These are phyloP conservation scores for Chlorella sp. DNA, from an alignment of 139 green algal species.

Conservation along the genomic window DNA sequence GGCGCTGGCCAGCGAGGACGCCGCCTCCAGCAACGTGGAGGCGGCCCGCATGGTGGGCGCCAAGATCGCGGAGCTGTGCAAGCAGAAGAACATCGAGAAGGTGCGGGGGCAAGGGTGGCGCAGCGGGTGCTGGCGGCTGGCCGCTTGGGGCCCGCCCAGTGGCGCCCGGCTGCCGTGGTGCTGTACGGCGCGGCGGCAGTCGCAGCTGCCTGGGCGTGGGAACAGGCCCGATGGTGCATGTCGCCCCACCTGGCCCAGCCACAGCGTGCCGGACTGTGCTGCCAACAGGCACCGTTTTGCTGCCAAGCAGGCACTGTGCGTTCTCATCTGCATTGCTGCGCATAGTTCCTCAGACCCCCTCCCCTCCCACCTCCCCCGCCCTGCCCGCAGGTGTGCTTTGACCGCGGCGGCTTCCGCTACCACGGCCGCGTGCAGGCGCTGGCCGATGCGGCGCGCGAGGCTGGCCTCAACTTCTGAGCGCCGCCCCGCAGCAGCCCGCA, in stretches of 20 bases:
- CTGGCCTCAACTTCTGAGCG: conserved; percentile 91
- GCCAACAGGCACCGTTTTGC: no score
- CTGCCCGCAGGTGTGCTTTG: conserved; percentile 74
- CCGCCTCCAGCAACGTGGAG: conserved; percentile 57
- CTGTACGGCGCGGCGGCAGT: no score
- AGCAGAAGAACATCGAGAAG: conserved; percentile 85
- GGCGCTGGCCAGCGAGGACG: conserved; percentile 51
- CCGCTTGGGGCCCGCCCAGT: not conserved
- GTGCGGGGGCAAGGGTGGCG: conserved; percentile 12
- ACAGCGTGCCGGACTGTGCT: no score
- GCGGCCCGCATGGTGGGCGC: conserved; percentile 89
- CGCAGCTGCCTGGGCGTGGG: no score
- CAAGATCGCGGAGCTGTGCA: conserved; percentile 89
- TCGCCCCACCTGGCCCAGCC: no score
- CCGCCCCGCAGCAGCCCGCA: not conserved
- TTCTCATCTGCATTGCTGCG: no score
- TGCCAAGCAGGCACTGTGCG: no score
- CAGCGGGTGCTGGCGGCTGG: not conserved
- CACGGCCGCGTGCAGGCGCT: conserved; percentile 94
- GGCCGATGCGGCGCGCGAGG: conserved; percentile 90
- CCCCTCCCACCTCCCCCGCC: not conserved
- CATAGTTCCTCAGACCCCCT: no score
- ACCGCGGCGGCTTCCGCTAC: conserved; percentile 95
- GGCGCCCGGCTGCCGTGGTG: not conserved
- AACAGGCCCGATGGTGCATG: no score